Evolutionary conservation across 768 basidiomycete genomes (phyloP).

Genomic region (Suillus hirtellus): DNA sequence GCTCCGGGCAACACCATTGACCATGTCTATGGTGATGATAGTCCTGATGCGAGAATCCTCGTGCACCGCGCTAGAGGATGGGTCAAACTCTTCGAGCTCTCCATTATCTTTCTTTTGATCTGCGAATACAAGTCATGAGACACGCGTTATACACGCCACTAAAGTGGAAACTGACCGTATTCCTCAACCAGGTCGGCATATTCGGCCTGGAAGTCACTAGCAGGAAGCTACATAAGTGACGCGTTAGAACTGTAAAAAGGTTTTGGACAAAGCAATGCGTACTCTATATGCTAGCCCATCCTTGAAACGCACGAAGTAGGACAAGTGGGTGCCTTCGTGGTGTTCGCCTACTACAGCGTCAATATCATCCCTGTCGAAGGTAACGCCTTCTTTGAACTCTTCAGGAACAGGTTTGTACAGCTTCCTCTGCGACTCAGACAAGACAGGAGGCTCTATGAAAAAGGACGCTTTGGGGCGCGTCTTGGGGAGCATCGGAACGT

Average conservation of each 20-base stretch:
- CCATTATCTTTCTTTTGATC: constrained; percentile 47
- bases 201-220: constrained; percentile 36
- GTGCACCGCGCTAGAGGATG: constrained; percentile 54
- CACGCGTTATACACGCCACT: constrained; percentile 1
- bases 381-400: constrained; percentile 35
- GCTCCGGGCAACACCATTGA: constrained; percentile 6
- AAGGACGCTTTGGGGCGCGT: constrained; percentile 20
- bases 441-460: constrained; percentile 40
- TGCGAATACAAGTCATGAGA: constrained; percentile 26
- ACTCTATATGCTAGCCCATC: constrained; percentile 64
- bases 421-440: constrained; percentile 39
- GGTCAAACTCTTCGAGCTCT: constrained; percentile 55
- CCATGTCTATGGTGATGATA: constrained; percentile 31
- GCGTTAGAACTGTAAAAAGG: background rate
- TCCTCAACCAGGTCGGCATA: constrained; percentile 49
- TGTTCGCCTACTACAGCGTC: constrained; percentile 64
- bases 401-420: constrained; percentile 42
- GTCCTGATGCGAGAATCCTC: constrained; percentile 54
- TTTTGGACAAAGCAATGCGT: constrained; percentile 16
- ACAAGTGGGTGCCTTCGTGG: constrained; percentile 37
- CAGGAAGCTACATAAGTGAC: constrained; percentile 41
- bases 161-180: constrained; percentile 48
- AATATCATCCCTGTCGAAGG: constrained; percentile 31
- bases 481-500: constrained; percentile 7
- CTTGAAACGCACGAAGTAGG: constrained; percentile 61